phyloP scores from a whole-genome alignment of 2,329 filamentous ascomycete species.

The Sclerotiophoma versabilis region DNA sequence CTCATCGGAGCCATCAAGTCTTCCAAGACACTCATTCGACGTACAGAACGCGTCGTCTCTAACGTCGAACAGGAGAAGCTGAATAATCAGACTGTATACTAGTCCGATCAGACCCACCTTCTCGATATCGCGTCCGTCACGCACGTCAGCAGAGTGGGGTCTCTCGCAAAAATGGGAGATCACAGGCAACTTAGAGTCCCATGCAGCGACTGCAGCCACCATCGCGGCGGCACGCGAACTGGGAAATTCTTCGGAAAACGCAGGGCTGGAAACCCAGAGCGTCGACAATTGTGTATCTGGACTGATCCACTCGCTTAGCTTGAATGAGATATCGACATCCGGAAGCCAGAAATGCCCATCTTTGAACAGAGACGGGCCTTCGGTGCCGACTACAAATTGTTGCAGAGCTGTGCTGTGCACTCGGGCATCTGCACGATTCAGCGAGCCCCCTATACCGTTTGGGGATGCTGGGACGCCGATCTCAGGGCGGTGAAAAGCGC shows the following conservation, averaged over 20 bases:
- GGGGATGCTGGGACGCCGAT: no score
- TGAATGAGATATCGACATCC: neutral
- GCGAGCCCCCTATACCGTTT: neutral
- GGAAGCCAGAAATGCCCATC: slow-evolving; percentile 1
- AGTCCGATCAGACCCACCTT: slow-evolving; percentile 22
- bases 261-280: neutral
- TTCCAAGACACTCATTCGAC: neutral
- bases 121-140: slow-evolving; percentile 4
- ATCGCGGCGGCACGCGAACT: neutral
- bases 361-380: neutral
- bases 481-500: neutral
- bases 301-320: neutral
- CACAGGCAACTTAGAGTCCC: slow-evolving; percentile 20
- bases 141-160: neutral
- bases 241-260: neutral
- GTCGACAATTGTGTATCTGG: neutral
- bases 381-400: neutral
- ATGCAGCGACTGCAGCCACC: slow-evolving; percentile 9
- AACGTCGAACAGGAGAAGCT: slow-evolving; percentile 24
- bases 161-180: slow-evolving; percentile 26
- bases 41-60: neutral
- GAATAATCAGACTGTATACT: slow-evolving; percentile 22
- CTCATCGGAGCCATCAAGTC: slow-evolving; percentile 4
- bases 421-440: neutral
- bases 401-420: neutral